phyloP scores from a whole-genome alignment of 345 rosid species.

The Populus tremula region DNA sequence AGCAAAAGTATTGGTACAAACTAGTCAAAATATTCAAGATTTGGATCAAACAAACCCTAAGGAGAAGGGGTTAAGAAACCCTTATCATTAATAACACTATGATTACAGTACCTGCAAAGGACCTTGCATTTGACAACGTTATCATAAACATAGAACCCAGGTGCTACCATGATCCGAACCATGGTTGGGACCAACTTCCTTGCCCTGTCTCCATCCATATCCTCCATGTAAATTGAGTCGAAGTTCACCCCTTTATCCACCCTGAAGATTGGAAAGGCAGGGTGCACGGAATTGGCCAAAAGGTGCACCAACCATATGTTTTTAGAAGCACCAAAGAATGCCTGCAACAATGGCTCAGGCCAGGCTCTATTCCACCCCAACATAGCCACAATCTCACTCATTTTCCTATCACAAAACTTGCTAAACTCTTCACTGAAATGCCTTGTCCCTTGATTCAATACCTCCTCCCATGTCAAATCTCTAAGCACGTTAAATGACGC shows the following conservation, averaged over 20 bases:
- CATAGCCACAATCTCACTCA: conserved; percentile 83
- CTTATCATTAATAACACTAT: conserved; percentile 15
- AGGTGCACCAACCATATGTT: conserved; percentile 85
- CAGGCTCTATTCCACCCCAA: conserved; percentile 81
- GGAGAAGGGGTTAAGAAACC: conserved; percentile 31
- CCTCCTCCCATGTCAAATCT: conserved; percentile 84
- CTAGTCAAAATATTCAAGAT: conserved; percentile 9
- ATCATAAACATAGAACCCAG: conserved; percentile 84
- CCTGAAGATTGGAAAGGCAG: conserved; percentile 66
- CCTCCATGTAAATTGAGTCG: conserved; percentile 84
- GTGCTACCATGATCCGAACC: conserved; percentile 79
- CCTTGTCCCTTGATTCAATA: conserved; percentile 72
- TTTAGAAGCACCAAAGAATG: conserved; percentile 83
- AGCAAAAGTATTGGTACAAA: conserved; percentile 4
- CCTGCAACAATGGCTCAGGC: conserved; percentile 79
- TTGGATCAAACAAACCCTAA: conserved; percentile 9
- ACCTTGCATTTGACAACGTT: conserved; percentile 88
- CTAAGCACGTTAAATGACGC: conserved; percentile 52
- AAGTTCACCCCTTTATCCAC: conserved; percentile 61
- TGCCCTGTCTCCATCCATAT: conserved; percentile 59
- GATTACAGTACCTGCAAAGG: conserved; percentile 59
- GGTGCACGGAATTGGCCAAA: conserved; percentile 89
- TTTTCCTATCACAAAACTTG: conserved; percentile 79
- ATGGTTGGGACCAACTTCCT: conserved; percentile 44
- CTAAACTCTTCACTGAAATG: conserved; percentile 90